Evolutionary conservation across 306 rosid species (phyloP).

Genomic region (Astragalus membranaceus): DNA sequence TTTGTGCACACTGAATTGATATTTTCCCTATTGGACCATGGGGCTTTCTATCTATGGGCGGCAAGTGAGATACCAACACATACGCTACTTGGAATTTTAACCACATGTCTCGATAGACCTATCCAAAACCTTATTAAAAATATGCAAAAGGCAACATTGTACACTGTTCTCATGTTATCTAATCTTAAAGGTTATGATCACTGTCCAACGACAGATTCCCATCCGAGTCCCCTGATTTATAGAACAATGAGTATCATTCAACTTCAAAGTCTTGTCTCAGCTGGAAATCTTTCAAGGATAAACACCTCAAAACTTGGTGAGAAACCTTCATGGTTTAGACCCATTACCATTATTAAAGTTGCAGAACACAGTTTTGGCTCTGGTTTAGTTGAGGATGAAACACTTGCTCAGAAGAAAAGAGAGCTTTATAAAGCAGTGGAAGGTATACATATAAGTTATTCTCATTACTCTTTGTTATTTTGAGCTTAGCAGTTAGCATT

Average conservation of each 20-base stretch:
- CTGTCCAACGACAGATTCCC: conserved; percentile 38
- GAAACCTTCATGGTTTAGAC: conserved; percentile 36
- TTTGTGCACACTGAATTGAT: background rate
- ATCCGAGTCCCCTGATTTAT: conserved; percentile 11
- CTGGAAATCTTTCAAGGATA: conserved; percentile 19
- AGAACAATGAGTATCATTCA: conserved; percentile 31
- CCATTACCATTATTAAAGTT: conserved; percentile 32
- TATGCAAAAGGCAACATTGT: background rate
- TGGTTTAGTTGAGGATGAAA: conserved; percentile 41
- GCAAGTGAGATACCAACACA: background rate
- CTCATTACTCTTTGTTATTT: background rate
- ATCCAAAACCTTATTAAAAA: conserved; percentile 20
- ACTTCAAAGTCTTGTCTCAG: conserved; percentile 17
- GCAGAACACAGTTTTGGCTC: conserved; percentile 42
- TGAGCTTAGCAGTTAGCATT: background rate
- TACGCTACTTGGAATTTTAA: background rate
- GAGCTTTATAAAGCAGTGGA: conserved; percentile 50
- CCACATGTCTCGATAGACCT: conserved; percentile 31
- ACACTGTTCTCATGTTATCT: background rate
- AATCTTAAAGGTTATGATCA: conserved; percentile 34
- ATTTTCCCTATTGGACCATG: background rate
- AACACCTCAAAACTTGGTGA: conserved; percentile 35
- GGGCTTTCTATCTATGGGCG: background rate
- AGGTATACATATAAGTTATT: conserved; percentile 34
- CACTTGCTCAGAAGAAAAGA: conserved; percentile 39